These are phyloP conservation scores for Colletotrichum shisoi DNA, from an alignment of 2,329 filamentous ascomycete genomes.

Conservation along the genomic window DNA sequence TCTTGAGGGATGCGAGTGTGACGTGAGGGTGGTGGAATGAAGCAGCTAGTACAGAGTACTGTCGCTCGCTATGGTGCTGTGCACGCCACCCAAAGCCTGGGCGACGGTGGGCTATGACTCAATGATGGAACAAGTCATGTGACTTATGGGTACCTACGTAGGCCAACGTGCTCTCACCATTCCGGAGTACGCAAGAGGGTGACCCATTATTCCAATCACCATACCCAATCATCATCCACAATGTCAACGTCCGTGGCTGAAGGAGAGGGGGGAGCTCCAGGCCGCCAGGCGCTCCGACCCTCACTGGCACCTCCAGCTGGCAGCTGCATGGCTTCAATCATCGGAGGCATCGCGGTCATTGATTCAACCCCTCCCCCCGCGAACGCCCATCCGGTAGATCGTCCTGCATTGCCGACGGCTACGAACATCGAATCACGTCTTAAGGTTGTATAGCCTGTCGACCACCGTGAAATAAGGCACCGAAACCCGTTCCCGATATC, in stretches of 20 bases:
- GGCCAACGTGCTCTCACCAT: neutral
- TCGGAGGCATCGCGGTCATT: slow-evolving; percentile 30
- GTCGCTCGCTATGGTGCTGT: slow-evolving; percentile 11
- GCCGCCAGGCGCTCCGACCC: slow-evolving; percentile 18
- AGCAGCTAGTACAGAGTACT: slow-evolving; percentile 13
- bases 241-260: slow-evolving; percentile 4
- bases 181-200: neutral
- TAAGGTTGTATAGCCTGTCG: neutral
- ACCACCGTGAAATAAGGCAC: slow-evolving; percentile 8
- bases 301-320: slow-evolving; percentile 18
- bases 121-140: slow-evolving; percentile 19
- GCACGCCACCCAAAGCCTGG: neutral
- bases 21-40: slow-evolving; percentile 33
- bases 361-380: slow-evolving; percentile 9
- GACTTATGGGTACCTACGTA: neutral
- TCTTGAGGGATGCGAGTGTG: slow-evolving; percentile 27
- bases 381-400: slow-evolving; percentile 18
- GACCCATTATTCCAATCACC: neutral
- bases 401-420: slow-evolving; percentile 5
- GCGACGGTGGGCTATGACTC: slow-evolving; percentile 19
- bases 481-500: neutral
- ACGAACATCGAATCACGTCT: neutral
- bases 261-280: slow-evolving; percentile 27
- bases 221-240: slow-evolving; percentile 19
- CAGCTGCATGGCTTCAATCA: slow-evolving; percentile 22